A percentile compares a stretch with the other conserved stretches of the same genome.
These are phyloP conservation scores for Limnanthes douglasii DNA, from an alignment of 345 rosid species.

Conservation along the genomic window DNA sequence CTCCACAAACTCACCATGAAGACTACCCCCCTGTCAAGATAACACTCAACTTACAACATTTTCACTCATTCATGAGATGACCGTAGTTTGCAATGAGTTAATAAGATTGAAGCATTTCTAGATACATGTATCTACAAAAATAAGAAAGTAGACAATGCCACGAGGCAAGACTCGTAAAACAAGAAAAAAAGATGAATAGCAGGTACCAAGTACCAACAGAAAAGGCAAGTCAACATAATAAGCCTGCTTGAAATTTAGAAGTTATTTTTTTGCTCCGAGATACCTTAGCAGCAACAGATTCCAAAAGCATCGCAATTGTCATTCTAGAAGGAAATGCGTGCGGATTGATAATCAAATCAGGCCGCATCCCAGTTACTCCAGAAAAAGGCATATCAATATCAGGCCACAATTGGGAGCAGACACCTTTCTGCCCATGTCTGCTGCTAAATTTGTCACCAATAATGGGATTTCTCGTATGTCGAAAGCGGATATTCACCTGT, in stretches of 20 bases:
- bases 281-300: conserved; percentile 97
- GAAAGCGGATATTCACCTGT: conserved; percentile 74
- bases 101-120: too few species aligned
- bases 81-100: too few species aligned
- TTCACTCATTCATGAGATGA: too few species aligned
- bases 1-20: conserved; percentile 74
- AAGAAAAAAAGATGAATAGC: too few species aligned
- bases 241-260: not conserved
- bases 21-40: conserved; percentile 64
- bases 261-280: not conserved
- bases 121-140: too few species aligned
- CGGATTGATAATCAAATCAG: conserved; percentile 95
- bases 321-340: conserved; percentile 99
- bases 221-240: too few species aligned
- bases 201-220: too few species aligned
- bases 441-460: conserved; percentile 98
- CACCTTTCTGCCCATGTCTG: conserved; percentile 99
- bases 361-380: conserved; percentile 93
- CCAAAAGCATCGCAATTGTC: conserved; percentile 98
- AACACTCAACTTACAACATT: too few species aligned
- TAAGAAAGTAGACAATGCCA: too few species aligned
- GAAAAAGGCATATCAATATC: conserved; percentile 96
- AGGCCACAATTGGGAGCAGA: conserved; percentile 96
- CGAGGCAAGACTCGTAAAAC: too few species aligned
- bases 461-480: conserved; percentile 85